Conservation (phyloP, 768 basidiomycete species). For the Hygrophoropsis aurantiaca region DNA sequence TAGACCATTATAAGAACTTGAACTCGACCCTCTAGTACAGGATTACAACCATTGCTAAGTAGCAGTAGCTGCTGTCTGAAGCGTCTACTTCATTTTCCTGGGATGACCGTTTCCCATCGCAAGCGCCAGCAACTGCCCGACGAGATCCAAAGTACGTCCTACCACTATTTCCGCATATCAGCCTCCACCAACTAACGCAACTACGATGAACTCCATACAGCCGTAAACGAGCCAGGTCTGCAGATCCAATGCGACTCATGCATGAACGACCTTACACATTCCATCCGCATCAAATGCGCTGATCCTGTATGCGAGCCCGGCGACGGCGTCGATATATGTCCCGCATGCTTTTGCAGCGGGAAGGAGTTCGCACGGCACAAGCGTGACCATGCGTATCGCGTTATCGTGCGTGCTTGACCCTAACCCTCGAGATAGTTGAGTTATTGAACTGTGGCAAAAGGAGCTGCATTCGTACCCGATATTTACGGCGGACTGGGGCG, state of each 20-base stretch:
- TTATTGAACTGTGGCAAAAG: constrained; percentile 38
- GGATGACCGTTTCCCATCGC: constrained; percentile 67
- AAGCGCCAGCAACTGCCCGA: constrained; percentile 64
- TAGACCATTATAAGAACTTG: too few species aligned
- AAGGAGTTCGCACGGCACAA: constrained; percentile 88
- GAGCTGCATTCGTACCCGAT: constrained; percentile 97
- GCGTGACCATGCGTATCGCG: constrained; percentile 84
- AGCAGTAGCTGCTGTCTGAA: too few species aligned
- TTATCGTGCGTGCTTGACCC: constrained; percentile 61
- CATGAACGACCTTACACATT: constrained; percentile 87
- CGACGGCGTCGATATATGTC: constrained; percentile 91
- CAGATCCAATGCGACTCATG: constrained; percentile 87
- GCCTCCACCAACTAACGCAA: constrained; percentile 21
- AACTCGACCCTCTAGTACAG: too few species aligned
- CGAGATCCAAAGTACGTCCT: constrained; percentile 58
- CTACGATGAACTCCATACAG: constrained; percentile 36
- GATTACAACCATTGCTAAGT: too few species aligned
- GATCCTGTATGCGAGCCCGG: constrained; percentile 71
- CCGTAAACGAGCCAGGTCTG: constrained; percentile 78
- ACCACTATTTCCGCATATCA: neutral
- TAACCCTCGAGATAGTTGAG: neutral
- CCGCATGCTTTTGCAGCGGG: constrained; percentile 87
- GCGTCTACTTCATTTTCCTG: neutral
- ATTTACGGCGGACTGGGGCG: constrained; percentile 94
- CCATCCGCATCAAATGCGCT: constrained; percentile 96